Base-by-base conservation (phyloP, 148 eudicot genomes). In the Silene conica region DNA sequence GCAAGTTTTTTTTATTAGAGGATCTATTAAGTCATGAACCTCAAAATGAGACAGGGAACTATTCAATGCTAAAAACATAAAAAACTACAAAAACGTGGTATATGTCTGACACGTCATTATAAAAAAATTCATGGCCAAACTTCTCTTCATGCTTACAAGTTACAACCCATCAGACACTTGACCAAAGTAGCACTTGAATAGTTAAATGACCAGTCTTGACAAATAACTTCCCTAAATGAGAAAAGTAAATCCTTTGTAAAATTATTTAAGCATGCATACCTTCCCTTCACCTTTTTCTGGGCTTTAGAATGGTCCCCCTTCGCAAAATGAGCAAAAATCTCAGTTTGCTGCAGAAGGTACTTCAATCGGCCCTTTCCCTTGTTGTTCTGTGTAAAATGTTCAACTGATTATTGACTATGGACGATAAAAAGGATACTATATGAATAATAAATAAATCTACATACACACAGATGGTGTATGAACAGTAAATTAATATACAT, bases 251-350 rank as follows among this genome's bases (percentile, higher is more conserved):
- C 56, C 11, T 23, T 43, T 21, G 12, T 7, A 41, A 41, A 15
- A 8, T 34, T 34, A 67, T 43, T 23, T 31, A 46, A 66, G 52
- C 15, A 65, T 45, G 4, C 69, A 45, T 80, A 95, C 98, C 87
- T 90, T 84, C 96, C 98, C 80, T 87, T 94, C 0, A 43, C 63
- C 87, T 88, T 87, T 78, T 87, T 95, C 79, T 77, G 78, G 10
- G 90, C 46, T 11, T 85, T 70, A 73, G 98, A 84, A 48, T 82
- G 93, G 43, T 85, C 98, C 60, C 91, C 90, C 83, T 92, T 90
- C 57, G 98, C 97, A 84, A 95, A 95, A 85, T 95, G 98, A 46
- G 98, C 92, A 88, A 95, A 95, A 74, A 95, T 81, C 77, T 95
- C 98, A 0, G 98, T 95, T 74, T 95, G 98, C 87, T 95, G 93